phyloP scores from a whole-genome alignment of 176 grass and related monocot genomes.

The Puya raimondii region DNA sequence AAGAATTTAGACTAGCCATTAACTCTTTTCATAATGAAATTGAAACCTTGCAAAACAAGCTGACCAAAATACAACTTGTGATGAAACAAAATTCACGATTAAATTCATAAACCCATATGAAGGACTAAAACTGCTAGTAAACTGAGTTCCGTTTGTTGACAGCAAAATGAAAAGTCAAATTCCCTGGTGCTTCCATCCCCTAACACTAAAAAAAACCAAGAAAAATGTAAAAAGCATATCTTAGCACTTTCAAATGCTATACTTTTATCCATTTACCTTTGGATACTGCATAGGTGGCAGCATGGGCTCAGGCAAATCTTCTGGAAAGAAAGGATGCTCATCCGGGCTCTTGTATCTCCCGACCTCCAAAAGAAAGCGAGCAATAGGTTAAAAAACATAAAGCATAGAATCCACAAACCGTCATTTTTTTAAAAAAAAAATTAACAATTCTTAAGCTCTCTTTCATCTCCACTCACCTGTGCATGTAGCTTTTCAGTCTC shows the following conservation, averaged over 20 bases:
- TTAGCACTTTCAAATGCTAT: not conserved
- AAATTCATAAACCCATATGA: too few species aligned
- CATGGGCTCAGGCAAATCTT: slow-evolving; percentile 59
- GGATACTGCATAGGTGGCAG: slow-evolving; percentile 89
- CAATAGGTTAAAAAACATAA: slow-evolving; percentile 2
- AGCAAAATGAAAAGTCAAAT: not conserved
- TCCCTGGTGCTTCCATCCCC: not conserved
- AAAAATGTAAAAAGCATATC: not conserved
- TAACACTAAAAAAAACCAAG: not conserved
- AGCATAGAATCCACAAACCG: not conserved
- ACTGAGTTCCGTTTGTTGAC: too few species aligned
- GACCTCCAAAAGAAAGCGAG: slow-evolving; percentile 34
- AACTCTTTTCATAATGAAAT: not conserved
- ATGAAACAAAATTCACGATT: too few species aligned
- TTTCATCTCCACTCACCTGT: slow-evolving; percentile 31
- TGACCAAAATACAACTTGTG: not conserved
- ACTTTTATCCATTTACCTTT: slow-evolving; percentile 26
- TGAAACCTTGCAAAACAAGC: not conserved
- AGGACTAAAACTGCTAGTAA: too few species aligned
- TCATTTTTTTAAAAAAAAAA: not conserved
- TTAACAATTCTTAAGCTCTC: not conserved
- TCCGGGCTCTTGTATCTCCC: slow-evolving; percentile 96
- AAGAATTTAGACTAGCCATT: not conserved
- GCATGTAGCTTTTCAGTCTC: slow-evolving; percentile 87
- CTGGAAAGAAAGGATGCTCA: slow-evolving; percentile 90